Conservation (phyloP, 805 yeast genomes). For the Spathaspora sp. region DNA sequence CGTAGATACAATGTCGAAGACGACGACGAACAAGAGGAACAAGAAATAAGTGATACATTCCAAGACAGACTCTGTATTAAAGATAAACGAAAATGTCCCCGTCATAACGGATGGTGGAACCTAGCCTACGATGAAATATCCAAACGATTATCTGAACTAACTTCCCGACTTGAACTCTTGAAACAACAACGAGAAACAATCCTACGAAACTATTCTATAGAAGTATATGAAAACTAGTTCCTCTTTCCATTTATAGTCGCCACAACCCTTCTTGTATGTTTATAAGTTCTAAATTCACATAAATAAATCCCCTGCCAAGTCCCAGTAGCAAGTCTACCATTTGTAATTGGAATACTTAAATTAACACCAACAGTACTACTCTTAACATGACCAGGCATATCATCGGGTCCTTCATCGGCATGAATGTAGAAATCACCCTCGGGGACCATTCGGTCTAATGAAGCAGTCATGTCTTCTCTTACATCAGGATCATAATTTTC, state of each 20-base stretch:
- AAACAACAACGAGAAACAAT: constrained; percentile 24
- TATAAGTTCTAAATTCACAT: constrained; percentile 65
- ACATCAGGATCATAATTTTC: constrained; percentile 84
- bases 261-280: constrained; percentile 62
- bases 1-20: constrained; percentile 9
- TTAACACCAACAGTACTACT: constrained; percentile 58
- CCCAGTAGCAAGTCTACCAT: constrained; percentile 67
- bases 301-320: constrained; percentile 87
- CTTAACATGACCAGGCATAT: constrained; percentile 80
- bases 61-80: constrained; percentile 38
- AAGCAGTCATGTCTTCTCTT: constrained; percentile 60
- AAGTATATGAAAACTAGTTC: constrained; percentile 16
- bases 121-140: constrained; percentile 30
- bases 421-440: constrained; percentile 58
- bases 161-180: constrained; percentile 24
- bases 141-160: constrained; percentile 30
- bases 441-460: constrained; percentile 65
- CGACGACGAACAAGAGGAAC: constrained; percentile 2
- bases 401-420: constrained; percentile 78
- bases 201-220: constrained; percentile 34
- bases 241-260: constrained; percentile 68
- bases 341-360: constrained; percentile 62
- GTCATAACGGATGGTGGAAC: constrained; percentile 52
- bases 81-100: constrained; percentile 54
- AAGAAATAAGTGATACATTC: constrained; percentile 8